These are phyloP conservation scores for Suhomyces bolitotheri DNA, from an alignment of 1,139 yeast genomes.

Conservation along the genomic window DNA sequence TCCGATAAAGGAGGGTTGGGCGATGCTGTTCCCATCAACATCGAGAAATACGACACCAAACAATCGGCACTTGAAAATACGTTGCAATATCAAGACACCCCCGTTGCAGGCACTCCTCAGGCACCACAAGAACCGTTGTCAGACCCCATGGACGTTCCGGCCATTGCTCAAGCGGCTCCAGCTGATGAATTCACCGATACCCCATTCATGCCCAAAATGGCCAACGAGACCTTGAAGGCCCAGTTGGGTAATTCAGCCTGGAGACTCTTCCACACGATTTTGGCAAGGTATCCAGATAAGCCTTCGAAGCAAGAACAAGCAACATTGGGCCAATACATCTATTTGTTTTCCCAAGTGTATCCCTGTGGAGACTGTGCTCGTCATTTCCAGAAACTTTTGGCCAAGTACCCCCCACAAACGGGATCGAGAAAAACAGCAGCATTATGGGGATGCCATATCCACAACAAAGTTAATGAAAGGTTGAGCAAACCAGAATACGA, in stretches of 20 bases:
- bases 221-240: constrained; percentile 57
- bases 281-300: constrained; percentile 85
- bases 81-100: constrained; percentile 2
- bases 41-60: constrained; percentile 11
- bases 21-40: constrained; percentile 25
- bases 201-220: constrained; percentile 89
- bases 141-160: constrained; percentile 1
- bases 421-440: constrained; percentile 79
- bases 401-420: constrained; percentile 82
- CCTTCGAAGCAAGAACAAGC: constrained; percentile 66
- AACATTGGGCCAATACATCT: constrained; percentile 57
- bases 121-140: constrained; percentile 1
- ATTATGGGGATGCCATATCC: constrained; percentile 96
- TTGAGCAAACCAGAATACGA: constrained; percentile 74
- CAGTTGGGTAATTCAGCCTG: constrained; percentile 88
- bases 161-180: not conserved
- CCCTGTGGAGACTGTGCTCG: constrained; percentile 96
- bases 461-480: constrained; percentile 77
- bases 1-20: constrained; percentile 27
- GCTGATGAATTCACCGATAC: constrained; percentile 32
- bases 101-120: not conserved
- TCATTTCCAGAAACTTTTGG: constrained; percentile 73
- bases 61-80: constrained; percentile 4
- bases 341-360: constrained; percentile 72
- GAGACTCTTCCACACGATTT: constrained; percentile 81